Percentiles rank a stretch among this genome's conserved stretches.
These are phyloP conservation scores for Arthrobotrys conoides DNA, from an alignment of 2,329 filamentous ascomycete genomes.

Conservation along the genomic window DNA sequence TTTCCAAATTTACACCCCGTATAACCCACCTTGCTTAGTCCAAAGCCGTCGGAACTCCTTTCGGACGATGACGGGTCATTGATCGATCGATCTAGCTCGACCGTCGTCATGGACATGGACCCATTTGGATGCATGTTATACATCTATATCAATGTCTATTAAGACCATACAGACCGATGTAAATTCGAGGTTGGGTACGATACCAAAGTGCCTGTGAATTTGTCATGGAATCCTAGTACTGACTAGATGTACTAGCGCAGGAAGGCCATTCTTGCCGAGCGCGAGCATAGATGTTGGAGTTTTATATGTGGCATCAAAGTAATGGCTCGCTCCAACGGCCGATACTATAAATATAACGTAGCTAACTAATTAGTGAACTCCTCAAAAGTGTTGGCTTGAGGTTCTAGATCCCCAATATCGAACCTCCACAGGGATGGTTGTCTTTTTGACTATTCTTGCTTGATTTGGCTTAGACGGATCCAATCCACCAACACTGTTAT, in stretches of 20 bases:
- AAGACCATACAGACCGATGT: neutral
- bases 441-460: slow-evolving; percentile 24
- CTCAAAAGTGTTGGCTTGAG: slow-evolving; percentile 32
- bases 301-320: slow-evolving; percentile 41
- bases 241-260: too few species aligned
- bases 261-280: neutral
- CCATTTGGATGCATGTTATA: neutral
- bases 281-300: neutral
- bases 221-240: neutral
- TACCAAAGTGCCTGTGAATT: neutral
- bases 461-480: slow-evolving; percentile 9
- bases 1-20: neutral
- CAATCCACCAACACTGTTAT: neutral
- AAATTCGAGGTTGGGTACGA: too few species aligned
- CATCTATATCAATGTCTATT: neutral
- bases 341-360: slow-evolving; percentile 11
- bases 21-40: neutral
- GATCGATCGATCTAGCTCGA: neutral
- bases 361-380: neutral
- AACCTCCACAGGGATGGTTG: neutral
- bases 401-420: slow-evolving; percentile 36
- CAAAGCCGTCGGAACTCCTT: neutral
- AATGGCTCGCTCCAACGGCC: slow-evolving; percentile 10
- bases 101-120: too few species aligned
- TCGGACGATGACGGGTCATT: neutral